A percentile compares a stretch with the other conserved stretches of the same genome.
These are phyloP conservation scores for Lactifluus hygrophoroides DNA, from an alignment of 768 basidiomycete genomes.

Conservation along the genomic window DNA sequence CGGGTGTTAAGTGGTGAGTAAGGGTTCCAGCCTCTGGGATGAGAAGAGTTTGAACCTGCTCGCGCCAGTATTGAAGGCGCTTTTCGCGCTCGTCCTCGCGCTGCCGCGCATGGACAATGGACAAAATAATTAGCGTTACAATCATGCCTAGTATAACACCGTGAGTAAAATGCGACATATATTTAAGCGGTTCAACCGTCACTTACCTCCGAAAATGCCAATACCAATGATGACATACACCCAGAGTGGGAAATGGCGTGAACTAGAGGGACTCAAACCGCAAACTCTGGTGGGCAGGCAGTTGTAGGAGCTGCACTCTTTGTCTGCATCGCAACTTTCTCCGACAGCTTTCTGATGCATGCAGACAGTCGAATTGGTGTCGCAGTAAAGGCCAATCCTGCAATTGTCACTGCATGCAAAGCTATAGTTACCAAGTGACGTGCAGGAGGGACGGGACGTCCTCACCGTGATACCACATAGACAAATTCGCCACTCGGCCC, in stretches of 20 bases:
- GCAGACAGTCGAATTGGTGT: constrained; percentile 50
- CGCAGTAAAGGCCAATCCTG: constrained; percentile 65
- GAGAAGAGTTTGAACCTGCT: constrained; percentile 50
- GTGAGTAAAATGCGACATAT: neutral
- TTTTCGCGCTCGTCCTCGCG: constrained; percentile 74
- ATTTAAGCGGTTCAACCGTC: no score
- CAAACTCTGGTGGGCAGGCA: constrained; percentile 57
- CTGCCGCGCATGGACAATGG: constrained; percentile 60
- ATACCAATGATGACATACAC: constrained; percentile 66
- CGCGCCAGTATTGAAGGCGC: constrained; percentile 83
- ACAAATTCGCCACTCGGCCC: constrained; percentile 49
- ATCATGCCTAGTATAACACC: constrained; percentile 50
- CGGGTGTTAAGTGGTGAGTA: neutral
- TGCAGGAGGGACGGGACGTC: neutral
- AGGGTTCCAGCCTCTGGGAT: neutral
- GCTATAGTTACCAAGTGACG: neutral
- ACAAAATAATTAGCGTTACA: constrained; percentile 59
- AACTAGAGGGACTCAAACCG: constrained; percentile 47
- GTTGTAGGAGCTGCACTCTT: constrained; percentile 67
- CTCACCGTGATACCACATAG: constrained; percentile 73
- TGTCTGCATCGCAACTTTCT: constrained; percentile 51
- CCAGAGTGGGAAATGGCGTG: constrained; percentile 55
- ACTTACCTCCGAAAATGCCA: constrained; percentile 60
- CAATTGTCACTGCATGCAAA: constrained; percentile 59
- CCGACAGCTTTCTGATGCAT: constrained; percentile 49